Evolutionary conservation across 345 rosid species (phyloP), one percentile per base, ranked within the genome.

Genomic region (Euclidium syriacum): DNA sequence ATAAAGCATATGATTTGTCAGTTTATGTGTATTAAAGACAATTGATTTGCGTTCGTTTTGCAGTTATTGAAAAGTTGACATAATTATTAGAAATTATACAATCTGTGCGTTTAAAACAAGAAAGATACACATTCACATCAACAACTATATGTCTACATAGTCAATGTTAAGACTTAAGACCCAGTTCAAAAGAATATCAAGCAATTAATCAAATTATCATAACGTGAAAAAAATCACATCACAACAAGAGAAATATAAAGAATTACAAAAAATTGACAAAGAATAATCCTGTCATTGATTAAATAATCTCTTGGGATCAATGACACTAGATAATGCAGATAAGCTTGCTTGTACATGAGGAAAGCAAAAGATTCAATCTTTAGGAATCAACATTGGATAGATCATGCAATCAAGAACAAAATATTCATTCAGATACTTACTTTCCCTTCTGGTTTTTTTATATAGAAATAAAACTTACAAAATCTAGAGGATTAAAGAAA

Each of bases 331-430:
- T 50, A 53, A 52, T 48, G 50, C 32, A 50, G 17, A 14, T 74
- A 65, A 62, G 64, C 51, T 76, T 81, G 80, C 88, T 73, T 78
- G 67, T 48, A 60, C 43, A 71, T 75, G 76, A 75, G 91, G 89
- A 58, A 80, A 81, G 73, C 68, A 40, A 75, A 81, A 83, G 70
- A 76, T 70, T 73, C 77, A 77, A 56, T 60, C 52, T 71, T 52
- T 39, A 72, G 61, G 84, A 76, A 86, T 71, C 68, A 35, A 68
- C 62, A 65, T 74, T 68, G 50, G 33, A 64, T 75, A 66, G 65
- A 79, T 81, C 73, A 55, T 61, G 68, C 61, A 70, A 60, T 43
- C 56, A 53, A 67, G 43, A 71, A 63, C 70, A 63, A 56, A 39
- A 71, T 71, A 63, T 63, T 49, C 70, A 48, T 26, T 15, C 41